Base-by-base conservation (phyloP, 495 filamentous ascomycete species). In the Penicillium flavigenum region DNA sequence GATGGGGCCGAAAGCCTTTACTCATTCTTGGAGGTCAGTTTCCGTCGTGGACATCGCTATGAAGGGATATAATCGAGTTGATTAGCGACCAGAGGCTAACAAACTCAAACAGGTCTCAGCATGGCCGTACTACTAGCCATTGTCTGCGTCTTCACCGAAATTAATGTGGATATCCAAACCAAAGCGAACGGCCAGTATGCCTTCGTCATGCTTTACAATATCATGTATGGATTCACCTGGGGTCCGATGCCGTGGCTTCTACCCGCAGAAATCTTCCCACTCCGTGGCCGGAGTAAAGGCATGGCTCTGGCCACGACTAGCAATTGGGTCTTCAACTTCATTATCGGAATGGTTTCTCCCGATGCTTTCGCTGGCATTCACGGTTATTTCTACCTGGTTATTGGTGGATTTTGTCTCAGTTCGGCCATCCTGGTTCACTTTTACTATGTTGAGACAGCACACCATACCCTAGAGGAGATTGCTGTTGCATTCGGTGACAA, bases 301-400 rank as follows among this genome's bases (percentile, higher is more conserved):
- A 88, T 89, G 83, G 86, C 83, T 11, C 58, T 89, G 11, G 84
- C 85, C 5, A 91, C 89, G 0, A 81, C 84, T 5, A 80, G 79
- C 39, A 92, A 91, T 68, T 92, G 89, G 89, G 73, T 84, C 46
- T 91, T 84, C 81, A 92, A 91, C 64, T 92, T 90, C 70, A 64
- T 90, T 50, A 81, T 91, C 48, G 81, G 82, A 2, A 87, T 89
- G 76, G 84, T 89, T 61, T 87, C 87, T 0, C 87, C 88, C 0
- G 81, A 85, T 63, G 86, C 86, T 47, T 83, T 81, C 14, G 63
- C 71, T 0, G 79, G 76, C 14, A 90, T 91, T 58, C 73, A 79
- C 24, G 89, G 81, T 67, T 68, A 74, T 12, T 89, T 87, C 69
- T 87, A 87, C 29, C 88, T 86, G 59, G 77, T 91, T 47, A 88